Evolutionary conservation across 208 protist species (phyloP).

Genomic region (Endotrypanum monterogeii): DNA sequence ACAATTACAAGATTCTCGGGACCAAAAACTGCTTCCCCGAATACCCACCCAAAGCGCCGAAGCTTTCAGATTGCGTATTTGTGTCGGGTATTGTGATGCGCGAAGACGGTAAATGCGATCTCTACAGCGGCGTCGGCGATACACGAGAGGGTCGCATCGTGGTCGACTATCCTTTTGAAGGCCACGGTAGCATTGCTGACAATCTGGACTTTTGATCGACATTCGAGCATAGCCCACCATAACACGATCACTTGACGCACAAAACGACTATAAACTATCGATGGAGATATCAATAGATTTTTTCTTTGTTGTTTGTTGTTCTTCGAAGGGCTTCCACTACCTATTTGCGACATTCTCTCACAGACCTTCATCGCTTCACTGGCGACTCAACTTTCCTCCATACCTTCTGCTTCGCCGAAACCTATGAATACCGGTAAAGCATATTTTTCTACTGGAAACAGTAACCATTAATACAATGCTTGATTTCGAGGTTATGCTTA

Average conservation of each 20-base stretch:
- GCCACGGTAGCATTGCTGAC: conserved; percentile 52
- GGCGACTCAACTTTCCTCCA: too few relatives aligned
- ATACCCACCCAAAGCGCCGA: conserved; percentile 53
- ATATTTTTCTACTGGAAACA: too few relatives aligned
- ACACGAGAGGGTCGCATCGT: conserved; percentile 65
- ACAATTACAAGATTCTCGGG: conserved; percentile 62
- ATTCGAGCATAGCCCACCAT: background rate
- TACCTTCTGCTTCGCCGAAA: too few relatives aligned
- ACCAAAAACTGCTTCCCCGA: conserved; percentile 62
- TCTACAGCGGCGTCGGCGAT: conserved; percentile 74
- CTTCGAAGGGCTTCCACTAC: too few relatives aligned
- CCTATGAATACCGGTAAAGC: too few relatives aligned
- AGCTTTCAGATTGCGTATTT: conserved; percentile 69
- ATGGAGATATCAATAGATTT: too few relatives aligned
- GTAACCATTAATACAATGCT: too few relatives aligned
- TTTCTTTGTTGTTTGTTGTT: too few relatives aligned
- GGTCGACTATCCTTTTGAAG: conserved; percentile 73
- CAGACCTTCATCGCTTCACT: too few relatives aligned
- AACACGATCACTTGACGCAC: background rate
- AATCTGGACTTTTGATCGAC: conserved; percentile 39
- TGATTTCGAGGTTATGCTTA: background rate
- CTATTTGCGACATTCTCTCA: too few relatives aligned
- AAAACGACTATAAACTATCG: too few relatives aligned
- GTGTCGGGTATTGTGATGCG: conserved; percentile 67
- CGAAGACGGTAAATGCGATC: conserved; percentile 64